Conservation (phyloP, 2,329 filamentous ascomycete genomes). For the Penicillium sp. region DNA sequence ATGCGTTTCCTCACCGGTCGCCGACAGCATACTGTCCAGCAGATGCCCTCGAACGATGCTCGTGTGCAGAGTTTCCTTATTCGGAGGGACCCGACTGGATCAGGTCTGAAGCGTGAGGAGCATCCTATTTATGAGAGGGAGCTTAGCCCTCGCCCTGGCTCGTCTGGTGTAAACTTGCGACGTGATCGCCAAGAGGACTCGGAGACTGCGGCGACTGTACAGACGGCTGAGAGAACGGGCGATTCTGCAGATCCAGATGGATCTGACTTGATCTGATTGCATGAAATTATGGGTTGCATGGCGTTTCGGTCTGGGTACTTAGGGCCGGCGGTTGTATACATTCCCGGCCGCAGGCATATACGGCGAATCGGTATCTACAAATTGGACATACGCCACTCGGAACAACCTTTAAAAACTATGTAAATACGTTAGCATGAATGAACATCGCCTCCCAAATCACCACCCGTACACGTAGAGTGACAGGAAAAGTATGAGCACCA, state of each 20-base stretch:
- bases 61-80: slow-evolving; percentile 74
- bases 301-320: not conserved
- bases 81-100: slow-evolving; percentile 59
- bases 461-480: not conserved
- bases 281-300: not conserved
- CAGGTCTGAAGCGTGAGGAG: slow-evolving; percentile 44
- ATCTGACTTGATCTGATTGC: not conserved
- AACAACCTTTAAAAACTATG: not conserved
- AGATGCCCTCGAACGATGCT: slow-evolving; percentile 50
- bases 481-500: not conserved
- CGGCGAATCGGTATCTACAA: not conserved
- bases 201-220: not conserved
- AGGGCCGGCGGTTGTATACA: not conserved
- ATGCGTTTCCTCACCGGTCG: slow-evolving; percentile 52
- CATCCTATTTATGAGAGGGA: slow-evolving; percentile 38
- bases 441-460: too few species aligned
- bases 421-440: not conserved
- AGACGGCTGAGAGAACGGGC: not conserved
- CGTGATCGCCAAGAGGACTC: not conserved
- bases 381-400: not conserved
- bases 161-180: not conserved
- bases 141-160: slow-evolving; percentile 22
- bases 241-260: not conserved
- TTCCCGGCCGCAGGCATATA: not conserved
- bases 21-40: slow-evolving; percentile 50